These are phyloP conservation scores for Allium sativum DNA, from an alignment of 106 monocot species.

Conservation along the genomic window DNA sequence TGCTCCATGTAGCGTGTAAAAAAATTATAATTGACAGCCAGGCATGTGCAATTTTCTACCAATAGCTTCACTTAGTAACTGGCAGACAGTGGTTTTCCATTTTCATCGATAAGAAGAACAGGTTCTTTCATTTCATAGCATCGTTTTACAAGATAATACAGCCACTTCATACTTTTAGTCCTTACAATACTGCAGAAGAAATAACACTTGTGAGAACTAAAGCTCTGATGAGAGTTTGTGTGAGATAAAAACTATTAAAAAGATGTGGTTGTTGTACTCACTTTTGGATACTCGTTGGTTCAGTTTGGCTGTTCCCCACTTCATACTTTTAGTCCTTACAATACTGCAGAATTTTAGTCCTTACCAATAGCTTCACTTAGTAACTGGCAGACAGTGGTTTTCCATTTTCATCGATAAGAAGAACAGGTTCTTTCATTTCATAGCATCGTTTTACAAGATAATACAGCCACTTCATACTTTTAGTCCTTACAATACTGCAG, in stretches of 20 bases:
- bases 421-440: too few species aligned
- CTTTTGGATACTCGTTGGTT: slow-evolving; percentile 33
- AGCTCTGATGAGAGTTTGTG: neutral
- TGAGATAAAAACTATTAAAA: neutral
- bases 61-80: slow-evolving; percentile 58
- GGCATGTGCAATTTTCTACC: slow-evolving; percentile 50
- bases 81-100: slow-evolving; percentile 98
- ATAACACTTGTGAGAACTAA: neutral
- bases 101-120: slow-evolving; percentile 94
- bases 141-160: slow-evolving; percentile 76
- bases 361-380: too few species aligned
- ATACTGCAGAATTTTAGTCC: too few species aligned
- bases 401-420: too few species aligned
- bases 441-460: too few species aligned
- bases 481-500: too few species aligned
- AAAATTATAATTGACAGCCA: too few species aligned
- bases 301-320: slow-evolving; percentile 7
- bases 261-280: slow-evolving; percentile 12
- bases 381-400: too few species aligned
- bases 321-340: too few species aligned
- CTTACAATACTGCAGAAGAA: slow-evolving; percentile 46
- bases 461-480: too few species aligned
- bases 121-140: slow-evolving; percentile 82
- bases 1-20: too few species aligned
- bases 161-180: slow-evolving; percentile 69